Percentiles rank a stretch among this genome's conserved stretches.
These are phyloP conservation scores for Diaporthe longicolla DNA, from an alignment of 2,329 filamentous ascomycete genomes.

Conservation along the genomic window DNA sequence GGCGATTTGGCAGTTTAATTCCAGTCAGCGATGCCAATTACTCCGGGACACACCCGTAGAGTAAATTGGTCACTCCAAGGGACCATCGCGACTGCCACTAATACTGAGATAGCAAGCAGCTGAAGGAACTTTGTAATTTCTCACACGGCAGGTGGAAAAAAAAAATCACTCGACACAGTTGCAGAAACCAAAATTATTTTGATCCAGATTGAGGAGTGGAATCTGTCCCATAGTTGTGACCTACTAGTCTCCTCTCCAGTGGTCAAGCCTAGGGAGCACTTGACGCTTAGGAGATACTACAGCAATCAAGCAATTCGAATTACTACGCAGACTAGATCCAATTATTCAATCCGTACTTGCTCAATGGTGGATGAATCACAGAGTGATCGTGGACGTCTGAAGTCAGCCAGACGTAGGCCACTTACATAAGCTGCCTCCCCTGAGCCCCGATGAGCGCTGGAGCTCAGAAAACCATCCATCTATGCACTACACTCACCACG, in stretches of 20 bases:
- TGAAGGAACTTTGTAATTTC: neutral
- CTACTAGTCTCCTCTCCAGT: neutral
- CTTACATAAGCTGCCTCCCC: slow-evolving; percentile 26
- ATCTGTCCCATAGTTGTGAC: neutral
- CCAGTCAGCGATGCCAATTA: neutral
- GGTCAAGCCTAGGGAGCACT: slow-evolving; percentile 7
- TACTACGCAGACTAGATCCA: neutral
- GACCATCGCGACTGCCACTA: neutral
- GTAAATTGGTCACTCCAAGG: neutral
- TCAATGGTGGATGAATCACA: neutral
- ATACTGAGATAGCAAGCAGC: neutral
- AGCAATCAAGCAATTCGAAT: too few species aligned
- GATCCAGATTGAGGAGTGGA: neutral
- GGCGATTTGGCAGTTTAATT: too few species aligned
- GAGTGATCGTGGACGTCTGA: neutral
- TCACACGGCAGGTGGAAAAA: too few species aligned
- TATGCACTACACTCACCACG: neutral
- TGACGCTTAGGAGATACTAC: neutral
- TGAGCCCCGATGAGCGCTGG: slow-evolving; percentile 16
- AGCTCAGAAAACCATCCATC: neutral
- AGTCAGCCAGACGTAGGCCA: too few species aligned
- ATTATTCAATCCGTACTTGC: neutral
- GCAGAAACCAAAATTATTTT: neutral
- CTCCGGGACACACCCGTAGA: neutral
- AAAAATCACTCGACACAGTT: neutral